phyloP scores from a whole-genome alignment of 2,329 filamentous ascomycete species.

The Thermoascus crustaceus region DNA sequence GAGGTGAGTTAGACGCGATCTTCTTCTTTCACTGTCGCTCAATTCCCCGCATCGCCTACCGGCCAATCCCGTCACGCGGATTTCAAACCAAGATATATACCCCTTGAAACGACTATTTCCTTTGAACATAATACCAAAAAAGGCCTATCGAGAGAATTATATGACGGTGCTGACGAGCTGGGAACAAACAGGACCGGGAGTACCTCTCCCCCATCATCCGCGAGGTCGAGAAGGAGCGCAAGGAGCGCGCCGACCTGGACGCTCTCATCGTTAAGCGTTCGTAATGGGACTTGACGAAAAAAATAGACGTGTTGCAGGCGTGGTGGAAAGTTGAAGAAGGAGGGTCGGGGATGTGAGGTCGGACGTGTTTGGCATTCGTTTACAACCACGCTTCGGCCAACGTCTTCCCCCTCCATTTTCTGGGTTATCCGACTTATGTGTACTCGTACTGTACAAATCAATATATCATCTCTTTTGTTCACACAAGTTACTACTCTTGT shows the following conservation, averaged over 20 bases:
- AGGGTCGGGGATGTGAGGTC: background rate
- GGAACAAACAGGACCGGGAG: constrained; percentile 47
- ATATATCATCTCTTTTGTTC: constrained; percentile 21
- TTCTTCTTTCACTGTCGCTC: constrained; percentile 4
- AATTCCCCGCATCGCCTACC: constrained; percentile 6
- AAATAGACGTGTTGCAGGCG: constrained; percentile 15
- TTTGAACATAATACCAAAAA: too few relatives aligned
- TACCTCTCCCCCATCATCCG: constrained; percentile 62
- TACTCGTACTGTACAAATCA: constrained; percentile 37
- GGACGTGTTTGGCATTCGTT: background rate
- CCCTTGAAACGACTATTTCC: too few relatives aligned
- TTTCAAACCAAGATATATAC: constrained; percentile 19
- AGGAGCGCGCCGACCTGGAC: constrained; percentile 62
- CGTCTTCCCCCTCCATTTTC: too few relatives aligned
- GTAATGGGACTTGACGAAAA: constrained; percentile 17
- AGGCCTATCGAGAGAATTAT: background rate
- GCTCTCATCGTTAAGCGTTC: constrained; percentile 52
- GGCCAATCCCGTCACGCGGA: constrained; percentile 30
- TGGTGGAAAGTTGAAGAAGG: background rate
- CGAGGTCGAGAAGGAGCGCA: constrained; percentile 59
- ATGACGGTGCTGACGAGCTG: constrained; percentile 15
- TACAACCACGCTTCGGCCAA: too few relatives aligned
- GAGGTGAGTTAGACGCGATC: constrained; percentile 44
- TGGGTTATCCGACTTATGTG: constrained; percentile 13
- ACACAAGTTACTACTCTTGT: background rate